Evolutionary conservation across 176 grass and related monocot species (phyloP).

Genomic region (Pontederia crassipes): DNA sequence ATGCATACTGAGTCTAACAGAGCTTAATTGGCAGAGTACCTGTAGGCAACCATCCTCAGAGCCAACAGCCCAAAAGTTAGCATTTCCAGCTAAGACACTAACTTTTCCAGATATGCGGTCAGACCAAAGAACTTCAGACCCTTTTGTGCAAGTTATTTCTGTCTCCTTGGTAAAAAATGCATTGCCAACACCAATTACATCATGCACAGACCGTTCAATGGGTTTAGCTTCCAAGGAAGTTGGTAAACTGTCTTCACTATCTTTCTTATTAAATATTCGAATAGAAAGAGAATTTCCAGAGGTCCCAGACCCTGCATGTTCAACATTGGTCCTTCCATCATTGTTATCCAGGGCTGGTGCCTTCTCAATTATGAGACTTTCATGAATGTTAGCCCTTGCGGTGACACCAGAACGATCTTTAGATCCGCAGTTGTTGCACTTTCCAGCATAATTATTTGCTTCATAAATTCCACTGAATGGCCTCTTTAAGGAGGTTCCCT

Average conservation of each 20-base stretch:
- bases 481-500: slow-evolving; percentile 32
- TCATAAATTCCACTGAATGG: slow-evolving; percentile 16
- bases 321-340: slow-evolving; percentile 49
- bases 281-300: slow-evolving; percentile 41
- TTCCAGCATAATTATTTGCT: slow-evolving; percentile 19
- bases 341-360: slow-evolving; percentile 23
- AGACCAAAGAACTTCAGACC: slow-evolving; percentile 68
- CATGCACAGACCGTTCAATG: slow-evolving; percentile 57
- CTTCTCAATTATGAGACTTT: slow-evolving; percentile 83
- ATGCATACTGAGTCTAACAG: background rate
- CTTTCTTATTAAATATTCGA: slow-evolving; percentile 41
- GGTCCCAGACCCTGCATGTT: slow-evolving; percentile 37
- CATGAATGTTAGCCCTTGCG: slow-evolving; percentile 70
- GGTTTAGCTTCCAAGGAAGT: slow-evolving; percentile 61
- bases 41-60: slow-evolving; percentile 88
- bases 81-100: slow-evolving; percentile 84
- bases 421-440: slow-evolving; percentile 50
- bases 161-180: slow-evolving; percentile 68
- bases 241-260: slow-evolving; percentile 40
- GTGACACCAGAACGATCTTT: slow-evolving; percentile 60
- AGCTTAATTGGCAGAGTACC: slow-evolving; percentile 27
- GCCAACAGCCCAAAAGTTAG: slow-evolving; percentile 94
- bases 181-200: slow-evolving; percentile 46
- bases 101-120: slow-evolving; percentile 84
- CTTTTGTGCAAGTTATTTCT: slow-evolving; percentile 57